Evolutionary conservation across 2,329 filamentous ascomycete genomes (phyloP).

Genomic region (Aspergillus cejpii): DNA sequence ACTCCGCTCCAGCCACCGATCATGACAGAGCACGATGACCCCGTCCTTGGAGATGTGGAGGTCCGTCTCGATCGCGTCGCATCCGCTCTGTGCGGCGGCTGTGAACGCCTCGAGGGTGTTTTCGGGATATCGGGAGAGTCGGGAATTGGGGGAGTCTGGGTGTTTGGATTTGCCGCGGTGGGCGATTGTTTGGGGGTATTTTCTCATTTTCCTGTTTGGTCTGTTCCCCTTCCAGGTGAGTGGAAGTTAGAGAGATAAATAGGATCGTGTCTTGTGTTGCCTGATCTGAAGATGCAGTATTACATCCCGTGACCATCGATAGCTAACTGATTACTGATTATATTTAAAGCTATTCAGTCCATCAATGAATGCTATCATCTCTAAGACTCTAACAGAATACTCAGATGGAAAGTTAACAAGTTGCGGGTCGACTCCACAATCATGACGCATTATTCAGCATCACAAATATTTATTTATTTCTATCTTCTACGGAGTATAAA

Average conservation of each 20-base stretch:
- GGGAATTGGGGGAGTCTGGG: not conserved
- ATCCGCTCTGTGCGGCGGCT: slow-evolving; percentile 64
- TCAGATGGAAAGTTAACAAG: not conserved
- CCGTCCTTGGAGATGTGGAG: slow-evolving; percentile 75
- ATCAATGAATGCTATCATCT: no score
- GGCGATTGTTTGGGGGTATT: slow-evolving; percentile 23
- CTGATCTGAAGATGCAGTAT: no score
- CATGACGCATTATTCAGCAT: not conserved
- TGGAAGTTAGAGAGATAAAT: no score
- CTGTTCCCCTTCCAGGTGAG: no score
- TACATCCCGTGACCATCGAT: no score
- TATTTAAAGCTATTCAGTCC: no score
- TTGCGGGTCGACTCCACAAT: not conserved
- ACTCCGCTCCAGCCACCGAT: slow-evolving; percentile 68
- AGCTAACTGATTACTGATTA: no score
- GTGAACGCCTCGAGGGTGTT: slow-evolving; percentile 77
- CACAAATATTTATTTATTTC: not conserved
- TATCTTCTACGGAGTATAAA: not conserved
- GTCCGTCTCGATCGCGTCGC: slow-evolving; percentile 82
- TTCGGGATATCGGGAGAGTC: slow-evolving; percentile 55
- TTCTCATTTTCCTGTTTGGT: not conserved
- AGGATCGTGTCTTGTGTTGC: no score
- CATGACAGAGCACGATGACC: slow-evolving; percentile 78
- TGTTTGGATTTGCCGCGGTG: slow-evolving; percentile 53
- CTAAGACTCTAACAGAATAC: no score